Base-by-base conservation (phyloP, 2,329 filamentous ascomycete species). In the Rhinocladiella mackenziei region DNA sequence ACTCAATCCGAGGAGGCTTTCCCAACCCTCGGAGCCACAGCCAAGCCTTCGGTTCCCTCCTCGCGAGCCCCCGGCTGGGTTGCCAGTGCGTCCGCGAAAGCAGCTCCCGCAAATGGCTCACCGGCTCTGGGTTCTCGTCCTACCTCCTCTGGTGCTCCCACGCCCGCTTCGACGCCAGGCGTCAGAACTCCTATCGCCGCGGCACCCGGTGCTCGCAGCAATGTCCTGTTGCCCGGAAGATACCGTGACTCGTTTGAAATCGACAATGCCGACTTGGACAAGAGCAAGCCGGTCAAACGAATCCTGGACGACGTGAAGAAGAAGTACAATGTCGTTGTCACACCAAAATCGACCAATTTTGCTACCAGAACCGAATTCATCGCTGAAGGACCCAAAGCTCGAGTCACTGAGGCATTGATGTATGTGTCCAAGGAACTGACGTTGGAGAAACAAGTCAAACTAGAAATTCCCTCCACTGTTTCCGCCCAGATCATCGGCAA, bases 401-500 rank as follows among this genome's bases (percentile, higher is more conserved):
- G 85, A 57, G 89, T 91, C 53, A 83, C 88, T 61, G 83, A 92
- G 68, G 88, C 91, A 43, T 76, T 97, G 61, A 89, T 86, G 72
- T 89, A 96, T 57, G 78, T 96, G 53, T 84, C 92, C 33, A 81
- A 84, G 60, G 86, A 94, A 62, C 84, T 98, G 58, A 89, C 89
- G 60, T 80, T 81, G 34, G 94, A 83, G 77, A 77, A 81, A 73
- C 75, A 76, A 39, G 75, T 86, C 60, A 83, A 81, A 54, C 80
- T 97, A 36, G 75, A 86, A 2, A 84, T 98, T 54, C 92, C 91
- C 39, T 78, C 83, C 36, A 91, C 88, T 28, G 80, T 88, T 15
- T 82, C 89, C 50, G 80, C 89, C 40, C 84, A 91, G 66, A 89
- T 98, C 66, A 97, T 98, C 63, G 94, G 92, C 57, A 89, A 87